phyloP scores from a whole-genome alignment of 345 rosid species.

The Aegle marmelos region DNA sequence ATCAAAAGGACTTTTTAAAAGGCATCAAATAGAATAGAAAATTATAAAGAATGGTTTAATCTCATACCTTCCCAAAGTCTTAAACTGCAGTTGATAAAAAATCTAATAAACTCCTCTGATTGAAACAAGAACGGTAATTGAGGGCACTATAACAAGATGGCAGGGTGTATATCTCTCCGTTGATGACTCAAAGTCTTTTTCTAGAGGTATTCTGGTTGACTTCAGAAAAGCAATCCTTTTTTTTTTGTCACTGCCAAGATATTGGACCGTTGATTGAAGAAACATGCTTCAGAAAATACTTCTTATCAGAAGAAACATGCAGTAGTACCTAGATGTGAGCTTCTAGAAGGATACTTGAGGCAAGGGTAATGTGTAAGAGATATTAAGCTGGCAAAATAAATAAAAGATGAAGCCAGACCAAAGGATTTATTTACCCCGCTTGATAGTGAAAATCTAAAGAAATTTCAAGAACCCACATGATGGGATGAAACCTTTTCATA shows the following conservation, averaged over 20 bases:
- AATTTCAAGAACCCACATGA: background rate
- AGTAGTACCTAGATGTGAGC: slow-evolving; percentile 4
- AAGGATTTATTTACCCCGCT: background rate
- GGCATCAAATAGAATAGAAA: background rate
- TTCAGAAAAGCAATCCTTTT: slow-evolving; percentile 16
- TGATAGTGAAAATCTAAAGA: background rate
- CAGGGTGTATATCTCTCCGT: slow-evolving; percentile 18
- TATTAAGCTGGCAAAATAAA: background rate
- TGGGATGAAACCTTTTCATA: background rate
- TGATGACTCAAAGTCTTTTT: slow-evolving; percentile 20
- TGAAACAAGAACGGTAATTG: slow-evolving; percentile 30
- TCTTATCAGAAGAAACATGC: slow-evolving; percentile 28
- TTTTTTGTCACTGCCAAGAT: slow-evolving; percentile 27
- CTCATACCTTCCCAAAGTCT: slow-evolving; percentile 37
- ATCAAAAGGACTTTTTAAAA: too few species aligned
- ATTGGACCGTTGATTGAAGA: slow-evolving; percentile 15
- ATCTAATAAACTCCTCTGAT: slow-evolving; percentile 32
- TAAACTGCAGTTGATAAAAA: slow-evolving; percentile 34
- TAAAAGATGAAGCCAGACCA: background rate
- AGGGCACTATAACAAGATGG: slow-evolving; percentile 27
- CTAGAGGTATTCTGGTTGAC: slow-evolving; percentile 14
- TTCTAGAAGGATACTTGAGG: background rate
- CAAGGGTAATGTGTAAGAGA: slow-evolving; percentile 6
- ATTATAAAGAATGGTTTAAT: background rate
- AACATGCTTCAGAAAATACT: slow-evolving; percentile 20